Evolutionary conservation across 2,329 filamentous ascomycete species (phyloP).

Genomic region (Colletotrichum nymphaeae): DNA sequence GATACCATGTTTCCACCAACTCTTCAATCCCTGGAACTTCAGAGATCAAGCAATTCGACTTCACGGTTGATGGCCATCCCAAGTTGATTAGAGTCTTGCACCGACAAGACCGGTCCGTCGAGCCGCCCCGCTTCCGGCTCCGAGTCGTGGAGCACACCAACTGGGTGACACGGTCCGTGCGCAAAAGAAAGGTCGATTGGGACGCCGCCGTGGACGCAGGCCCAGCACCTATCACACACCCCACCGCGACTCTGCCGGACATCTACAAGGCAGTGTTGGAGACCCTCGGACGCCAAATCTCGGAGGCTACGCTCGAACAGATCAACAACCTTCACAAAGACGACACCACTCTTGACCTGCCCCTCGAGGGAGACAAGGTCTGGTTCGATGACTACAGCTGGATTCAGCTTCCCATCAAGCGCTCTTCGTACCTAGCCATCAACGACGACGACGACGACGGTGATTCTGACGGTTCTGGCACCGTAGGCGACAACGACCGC

Average conservation of each 20-base stretch:
- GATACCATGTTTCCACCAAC: neutral
- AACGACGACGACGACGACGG: neutral
- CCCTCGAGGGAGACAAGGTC: slow-evolving; percentile 10
- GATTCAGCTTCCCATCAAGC: neutral
- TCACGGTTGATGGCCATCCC: neutral
- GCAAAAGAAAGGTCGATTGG: neutral
- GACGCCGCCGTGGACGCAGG: neutral
- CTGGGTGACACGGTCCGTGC: slow-evolving; percentile 20
- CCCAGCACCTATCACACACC: slow-evolving; percentile 12
- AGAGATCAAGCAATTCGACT: neutral
- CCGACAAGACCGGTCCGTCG: neutral
- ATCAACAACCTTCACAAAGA: neutral
- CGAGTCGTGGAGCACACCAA: neutral
- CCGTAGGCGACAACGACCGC: neutral
- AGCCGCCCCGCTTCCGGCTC: slow-evolving; percentile 23
- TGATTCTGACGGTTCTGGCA: neutral
- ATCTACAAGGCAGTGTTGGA: slow-evolving; percentile 15
- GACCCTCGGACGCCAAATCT: neutral
- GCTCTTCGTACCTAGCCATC: neutral
- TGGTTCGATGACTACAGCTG: slow-evolving; percentile 8
- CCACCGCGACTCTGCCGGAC: slow-evolving; percentile 12
- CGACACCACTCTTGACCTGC: slow-evolving; percentile 19
- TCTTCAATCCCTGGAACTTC: neutral
- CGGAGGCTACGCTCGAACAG: slow-evolving; percentile 10
- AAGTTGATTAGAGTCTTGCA: neutral